phyloP scores from a whole-genome alignment of 306 rosid genomes.

The Cucumis sativus region Cucumber_9930_V3 NC_026657.2:32834001-32834500 shows the following conservation, averaged over 20 bases:
- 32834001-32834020: conserved; percentile 40
- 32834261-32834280: conserved; percentile 80
- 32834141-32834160: conserved; percentile 4
- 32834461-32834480: not conserved
- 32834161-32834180: conserved; percentile 45
- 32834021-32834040: conserved; percentile 63
- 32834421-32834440: not conserved
- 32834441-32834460: too few relatives aligned
- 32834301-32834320: conserved; percentile 68
- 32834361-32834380: conserved; percentile 78
- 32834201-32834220: conserved; percentile 69
- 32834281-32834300: conserved; percentile 59
- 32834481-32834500: conserved; percentile 58
- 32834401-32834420: conserved; percentile 21
- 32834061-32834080: conserved; percentile 88
- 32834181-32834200: conserved; percentile 69
- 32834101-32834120: conserved; percentile 33
- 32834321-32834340: conserved; percentile 67
- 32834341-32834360: conserved; percentile 51
- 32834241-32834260: conserved; percentile 51
- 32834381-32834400: conserved; percentile 84
- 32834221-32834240: conserved; percentile 86
- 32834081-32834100: conserved; percentile 64
- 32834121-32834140: conserved; percentile 27
- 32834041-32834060: conserved; percentile 66